Evolutionary conservation across 1,139 yeast species (phyloP), one percentile per base, ranked within the genome.

Genomic region (Oligophagozyma castellii): DNA sequence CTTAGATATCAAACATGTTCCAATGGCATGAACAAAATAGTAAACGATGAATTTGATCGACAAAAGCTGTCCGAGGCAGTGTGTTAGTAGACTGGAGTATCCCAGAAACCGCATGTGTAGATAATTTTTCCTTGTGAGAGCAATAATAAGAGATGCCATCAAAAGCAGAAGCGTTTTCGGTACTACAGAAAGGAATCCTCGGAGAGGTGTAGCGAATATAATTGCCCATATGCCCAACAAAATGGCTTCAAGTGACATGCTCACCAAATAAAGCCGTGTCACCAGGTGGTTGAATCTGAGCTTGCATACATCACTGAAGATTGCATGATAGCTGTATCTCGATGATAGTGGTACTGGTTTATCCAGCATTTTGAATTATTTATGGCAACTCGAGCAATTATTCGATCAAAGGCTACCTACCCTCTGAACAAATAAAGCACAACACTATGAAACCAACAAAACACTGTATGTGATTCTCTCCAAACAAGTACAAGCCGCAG

Each of bases 31-130:
- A 54, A 43, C 23, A 57, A 55, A 14, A 24, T 36, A 38, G 23
- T 45, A 48, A 1, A 57, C 48, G 19, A 63, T 32, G 34, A 61
- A 67, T 27, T 56, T 58, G 24, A 51, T 48, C 7, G 68, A 59
- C 13, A 63, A 36, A n/a, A 73, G 29, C 14, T 70, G 63, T 11
- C 68, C 64, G 23, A 63, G 43, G 2, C 70, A 38, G 30, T 67
- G 73, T 14, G 61, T 59, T 1, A 65, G 56, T 27, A 66, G 51
- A 10, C 73, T 71, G 30, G 70, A 65, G 38, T 65, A 63, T 3
- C 61, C 59, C 2, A 70, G 46, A 33, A 59, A 64, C 16, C 67
- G 67, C 4, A 73, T 74, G 22, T 67, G 69, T 22, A 73, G 44
- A 28, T 65, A 62, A 22, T 58, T 53, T 31, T 65, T 64, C 37